Evolutionary conservation across 2,329 filamentous ascomycete species (phyloP), one percentile per base, ranked within the genome.

Genomic region (Penicillium sp.): DNA sequence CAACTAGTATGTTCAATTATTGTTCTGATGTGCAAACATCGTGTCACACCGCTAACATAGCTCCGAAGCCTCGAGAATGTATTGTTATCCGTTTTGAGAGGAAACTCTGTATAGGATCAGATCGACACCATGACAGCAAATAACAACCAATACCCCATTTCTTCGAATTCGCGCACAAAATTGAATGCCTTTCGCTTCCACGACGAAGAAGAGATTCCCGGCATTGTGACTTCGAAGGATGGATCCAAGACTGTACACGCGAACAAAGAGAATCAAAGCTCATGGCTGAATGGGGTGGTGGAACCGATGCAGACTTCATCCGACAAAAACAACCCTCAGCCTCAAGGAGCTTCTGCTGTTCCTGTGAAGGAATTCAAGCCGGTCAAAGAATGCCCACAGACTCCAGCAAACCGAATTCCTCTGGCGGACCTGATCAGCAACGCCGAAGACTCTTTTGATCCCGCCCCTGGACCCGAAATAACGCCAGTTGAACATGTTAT

Each of bases 401-500:
- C 83, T 13, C 82, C 83, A 2, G 79, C 77, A 22, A 79, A 82
- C 39, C 73, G 81, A 49, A 76, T 85, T 35, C 81, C 82, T 22
- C 70, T 86, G 11, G 81, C 81, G 28, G 82, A 85, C 55, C 71
- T 86, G 28, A 81, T 86, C 41, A 81, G 81, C 55, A 83, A 84
- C 63, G 77, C 77, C 43, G 82, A 85, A 64, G 81, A 84, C 61
- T 75, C 75, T 9, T 73, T 76, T 33, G 77, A 74, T 58, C 73
- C 74, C 51, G 71, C 72, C n/a, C 70, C 73, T 24, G 74, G 73
- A 46, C 73, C 77, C 18, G 68, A 74, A n/a, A 65, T 74, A 16
- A 84, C 82, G 1, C 83, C 83, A 0, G 79, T 84, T 56, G 83
- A 86, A 55, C 79, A 83, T 61, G 74, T 86, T 40, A 76, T 78